A percentile compares a stretch with the other conserved stretches of the same genome.
Evolutionary conservation across 2,329 filamentous ascomycete species (phyloP).

Genomic region (Ilyonectria destructans): DNA sequence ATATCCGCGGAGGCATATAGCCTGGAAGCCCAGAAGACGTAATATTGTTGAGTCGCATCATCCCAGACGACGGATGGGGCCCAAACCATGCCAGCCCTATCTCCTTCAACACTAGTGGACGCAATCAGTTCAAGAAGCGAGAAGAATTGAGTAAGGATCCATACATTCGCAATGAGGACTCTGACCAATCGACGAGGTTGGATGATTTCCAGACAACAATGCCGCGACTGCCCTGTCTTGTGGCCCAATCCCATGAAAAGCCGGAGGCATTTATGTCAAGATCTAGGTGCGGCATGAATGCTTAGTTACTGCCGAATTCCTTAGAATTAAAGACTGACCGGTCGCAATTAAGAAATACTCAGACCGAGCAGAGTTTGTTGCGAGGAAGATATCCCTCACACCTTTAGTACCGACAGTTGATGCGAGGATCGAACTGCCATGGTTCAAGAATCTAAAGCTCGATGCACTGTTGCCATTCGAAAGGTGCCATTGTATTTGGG

Average conservation of each 20-base stretch:
- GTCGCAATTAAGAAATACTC: slow-evolving; percentile 57
- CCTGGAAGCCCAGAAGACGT: slow-evolving; percentile 65
- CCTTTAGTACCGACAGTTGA: slow-evolving; percentile 26
- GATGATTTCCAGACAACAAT: slow-evolving; percentile 57
- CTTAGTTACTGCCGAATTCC: background rate
- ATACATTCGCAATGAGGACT: slow-evolving; percentile 22
- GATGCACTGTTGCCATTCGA: slow-evolving; percentile 27
- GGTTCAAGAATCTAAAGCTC: slow-evolving; percentile 26
- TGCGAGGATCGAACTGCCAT: slow-evolving; percentile 17
- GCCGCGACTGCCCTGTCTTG: slow-evolving; percentile 54
- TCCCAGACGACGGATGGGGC: slow-evolving; percentile 58
- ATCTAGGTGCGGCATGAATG: slow-evolving; percentile 41
- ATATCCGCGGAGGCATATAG: slow-evolving; percentile 62
- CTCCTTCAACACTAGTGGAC: slow-evolving; percentile 50
- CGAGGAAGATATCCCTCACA: slow-evolving; percentile 25
- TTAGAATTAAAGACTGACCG: slow-evolving; percentile 43
- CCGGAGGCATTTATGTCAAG: slow-evolving; percentile 55
- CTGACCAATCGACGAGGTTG: slow-evolving; percentile 56
- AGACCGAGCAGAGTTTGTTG: slow-evolving; percentile 20
- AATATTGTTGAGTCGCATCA: slow-evolving; percentile 57
- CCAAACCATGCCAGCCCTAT: slow-evolving; percentile 57
- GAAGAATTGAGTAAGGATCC: background rate
- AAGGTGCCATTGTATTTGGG: slow-evolving; percentile 26
- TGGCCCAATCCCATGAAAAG: slow-evolving; percentile 57
- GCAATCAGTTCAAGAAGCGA: background rate